Evolutionary conservation across 2,329 filamentous ascomycete genomes (phyloP), one percentile per base, ranked within the genome.

Genomic region (Scedosporium dehoogii): DNA sequence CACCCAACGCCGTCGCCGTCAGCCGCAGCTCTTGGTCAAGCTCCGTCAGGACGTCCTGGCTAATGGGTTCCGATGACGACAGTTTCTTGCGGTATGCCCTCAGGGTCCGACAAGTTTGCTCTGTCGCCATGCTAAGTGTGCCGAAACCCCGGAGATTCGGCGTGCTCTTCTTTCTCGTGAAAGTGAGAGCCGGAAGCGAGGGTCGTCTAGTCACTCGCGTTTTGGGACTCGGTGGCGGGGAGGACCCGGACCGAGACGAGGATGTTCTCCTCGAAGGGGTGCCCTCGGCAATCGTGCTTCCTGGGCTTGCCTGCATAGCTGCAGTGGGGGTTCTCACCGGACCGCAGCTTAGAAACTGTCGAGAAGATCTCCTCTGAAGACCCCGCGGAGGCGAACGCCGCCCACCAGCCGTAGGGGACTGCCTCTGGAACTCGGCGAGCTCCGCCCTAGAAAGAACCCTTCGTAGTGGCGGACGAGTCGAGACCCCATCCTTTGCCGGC

Each of bases 361-460:
- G 74, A 12, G 85, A 87, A 16, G 81, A 78, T 62, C 82, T 82
- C 42, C 82, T 79, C 33, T 79, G 75, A 5, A 87, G 65, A 0
- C 78, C 75, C 62, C 84, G 76, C 1, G 83, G 80, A 0, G 85
- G 84, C 1, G 84, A 86, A 25, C 77, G 78, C 55, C 81, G 78
- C 3, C 82, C 81, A 6, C 73, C 9, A 18, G 48, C 27, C 7
- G 76, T 72, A 7, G 77, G 69, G 0, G 78, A 76, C 3, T 81
- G 76, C 4, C 83, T 76, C 65, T 85, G 84, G 64, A 96, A 92
- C 64, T 92, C 90, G 7, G 91, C 89, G 48, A 97, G 78, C 69
- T 97, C 93, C 0, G 89, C 87, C 68, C 90, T 91, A 1, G 92
- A 96, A 38, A 97, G 79, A 7, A 99, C 89, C 62, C 90, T 89